phyloP scores from a whole-genome alignment of 805 yeast genomes.

The Diddensiella caesifluorescens region DNA sequence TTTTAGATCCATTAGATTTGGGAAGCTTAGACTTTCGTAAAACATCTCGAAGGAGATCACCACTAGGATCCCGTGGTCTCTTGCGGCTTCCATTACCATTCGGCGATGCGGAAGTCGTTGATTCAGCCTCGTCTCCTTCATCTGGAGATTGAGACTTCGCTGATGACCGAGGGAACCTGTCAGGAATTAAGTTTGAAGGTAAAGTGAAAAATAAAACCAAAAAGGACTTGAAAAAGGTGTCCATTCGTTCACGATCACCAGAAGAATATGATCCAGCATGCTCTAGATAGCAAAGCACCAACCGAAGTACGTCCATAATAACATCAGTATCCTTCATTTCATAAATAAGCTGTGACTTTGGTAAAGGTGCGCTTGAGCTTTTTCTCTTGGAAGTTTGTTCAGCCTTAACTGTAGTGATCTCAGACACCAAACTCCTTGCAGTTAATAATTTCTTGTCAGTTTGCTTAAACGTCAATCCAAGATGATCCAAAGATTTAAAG shows the following conservation, averaged over 20 bases:
- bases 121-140: no score
- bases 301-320: slow-evolving; percentile 64
- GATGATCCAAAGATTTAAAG: slow-evolving; percentile 88
- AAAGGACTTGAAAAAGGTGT: slow-evolving; percentile 64
- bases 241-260: slow-evolving; percentile 72
- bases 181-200: slow-evolving; percentile 32
- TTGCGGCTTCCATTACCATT: slow-evolving; percentile 10
- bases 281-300: slow-evolving; percentile 61
- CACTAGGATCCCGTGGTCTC: slow-evolving; percentile 33
- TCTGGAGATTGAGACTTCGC: slow-evolving; percentile 3
- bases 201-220: slow-evolving; percentile 61
- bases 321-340: slow-evolving; percentile 61
- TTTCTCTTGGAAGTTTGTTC: slow-evolving; percentile 78
- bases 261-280: slow-evolving; percentile 71
- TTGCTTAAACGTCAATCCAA: slow-evolving; percentile 94
- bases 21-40: slow-evolving; percentile 35
- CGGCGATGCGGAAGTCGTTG: neutral
- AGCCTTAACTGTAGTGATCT: slow-evolving; percentile 84
- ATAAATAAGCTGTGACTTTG: slow-evolving; percentile 68
- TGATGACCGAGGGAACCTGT: slow-evolving; percentile 12
- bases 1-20: slow-evolving; percentile 7
- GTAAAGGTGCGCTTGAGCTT: slow-evolving; percentile 80
- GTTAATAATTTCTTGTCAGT: slow-evolving; percentile 90
- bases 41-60: slow-evolving; percentile 47
- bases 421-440: slow-evolving; percentile 83